Evolutionary conservation across 2,329 filamentous ascomycete genomes (phyloP), one percentile per base, ranked within the genome.

Genomic region (Emmonsiellopsis sp.): DNA sequence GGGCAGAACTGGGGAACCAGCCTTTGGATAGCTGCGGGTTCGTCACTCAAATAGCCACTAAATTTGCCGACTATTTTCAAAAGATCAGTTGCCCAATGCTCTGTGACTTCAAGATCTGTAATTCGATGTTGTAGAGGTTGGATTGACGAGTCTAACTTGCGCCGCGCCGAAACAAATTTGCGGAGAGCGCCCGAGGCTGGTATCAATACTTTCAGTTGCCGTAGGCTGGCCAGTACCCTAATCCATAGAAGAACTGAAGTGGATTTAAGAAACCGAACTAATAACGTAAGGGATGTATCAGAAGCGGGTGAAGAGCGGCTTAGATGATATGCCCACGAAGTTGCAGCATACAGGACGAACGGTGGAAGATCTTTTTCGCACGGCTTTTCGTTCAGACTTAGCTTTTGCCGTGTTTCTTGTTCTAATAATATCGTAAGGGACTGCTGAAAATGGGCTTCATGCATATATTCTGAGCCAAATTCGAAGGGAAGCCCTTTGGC

Each of bases 1-100:
- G 72, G 71, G 54, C 71, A 74, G 42, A 75, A 66, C 2, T 69
- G 65, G 0, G 71, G 68, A 7, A 74, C 65, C 1, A 62, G 54
- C 37, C 67, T 66, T 54, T 70, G 68, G 33, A 74, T 73, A 0
- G 65, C 53, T 7, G 62, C 55, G 0, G 71, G 69, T 5, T 63
- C 50, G 21, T 40, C 21, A 0, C 49, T 31, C 10, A 72, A 50
- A 36, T 56, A 55, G 6, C 9, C 42, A 3, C 65, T 63, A 53
- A 71, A 73, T 45, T 70, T 72, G 5, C 65, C 68, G 7, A 68
- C 47, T 10, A 73, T 56, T 52, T 66, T 68, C 6, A 68, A 47
- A 7, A 72, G 56, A 50, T 74, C 71, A 0, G 51, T 56, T 1
- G 63, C 59, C 70, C 69, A 71, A 8, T 47, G 56, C n/a, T 65